Evolutionary conservation across 139 green algal genomes (phyloP), one percentile per base, ranked within the genome.

Genomic region (Chlamydomonas sp.): DNA sequence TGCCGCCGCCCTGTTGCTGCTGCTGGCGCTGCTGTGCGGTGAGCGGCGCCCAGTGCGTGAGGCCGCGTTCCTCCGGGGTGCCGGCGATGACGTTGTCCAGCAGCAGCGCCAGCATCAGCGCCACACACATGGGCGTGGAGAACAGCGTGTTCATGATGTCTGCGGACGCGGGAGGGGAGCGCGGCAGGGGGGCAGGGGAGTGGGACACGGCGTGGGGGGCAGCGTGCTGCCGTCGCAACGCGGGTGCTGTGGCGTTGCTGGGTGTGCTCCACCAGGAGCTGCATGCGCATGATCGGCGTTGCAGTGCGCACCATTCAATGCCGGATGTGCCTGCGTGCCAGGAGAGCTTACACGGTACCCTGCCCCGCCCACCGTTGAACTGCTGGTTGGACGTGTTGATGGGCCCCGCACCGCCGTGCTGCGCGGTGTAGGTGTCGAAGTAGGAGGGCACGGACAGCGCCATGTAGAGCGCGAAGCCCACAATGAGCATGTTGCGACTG

Each of bases 401-500:
- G 63, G 92, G 93, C 1, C 89, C 88, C 2, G 8, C 9, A 6
- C 84, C 68, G 58, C 83, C 88, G 79, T 96, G 89, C 1, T 75
- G 75, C 0, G 74, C 20, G 0, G 88, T 89, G 86, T 95, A 96
- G 15, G 76, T 31, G 0, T 82, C 73, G 68, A 97, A 96, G 88
- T 93, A 97, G 60, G 90, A 79, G 8, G 93, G 88, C 3, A 97
- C 87, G 17, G 86, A 91, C 1, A 96, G 91, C 7, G 68, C 89
- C 86, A 93, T 94, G 89, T 93, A 96, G 69, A 96, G 79, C 17
- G 83, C 84, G 68, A 93, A 94, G 66, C 91, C 91, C 12, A 95
- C 80, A 63, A 96, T 94, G 91, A 96, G 93, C 10, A 96, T 91
- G 91, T 96, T 96, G 80, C 93, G 90, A 62, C 84, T 79, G 77